These are phyloP conservation scores for Umbelopsis sp. DNA, from an alignment of 192 early-diverging fungal species.

Conservation along the genomic window DNA sequence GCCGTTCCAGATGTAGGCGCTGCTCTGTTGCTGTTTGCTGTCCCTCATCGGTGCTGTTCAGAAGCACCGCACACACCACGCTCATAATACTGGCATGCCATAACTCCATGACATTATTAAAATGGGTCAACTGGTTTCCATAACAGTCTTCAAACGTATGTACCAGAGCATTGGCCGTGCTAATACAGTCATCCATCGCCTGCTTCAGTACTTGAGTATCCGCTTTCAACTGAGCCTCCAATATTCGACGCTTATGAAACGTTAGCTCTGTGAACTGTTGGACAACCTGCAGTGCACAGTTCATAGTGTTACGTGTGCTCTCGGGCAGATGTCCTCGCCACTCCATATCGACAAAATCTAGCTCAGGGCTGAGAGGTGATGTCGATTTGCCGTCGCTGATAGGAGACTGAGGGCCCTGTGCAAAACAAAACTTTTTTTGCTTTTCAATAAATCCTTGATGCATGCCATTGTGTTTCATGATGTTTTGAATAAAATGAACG, in stretches of 20 bases:
- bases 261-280: constrained; percentile 6
- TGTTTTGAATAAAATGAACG: constrained; percentile 8
- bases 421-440: not conserved
- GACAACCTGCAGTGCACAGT: not conserved
- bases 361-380: not conserved
- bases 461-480: constrained; percentile 19
- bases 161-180: not conserved
- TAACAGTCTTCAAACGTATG: constrained; percentile 7
- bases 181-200: not conserved
- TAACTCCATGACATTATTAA: constrained; percentile 12
- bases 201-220: not conserved
- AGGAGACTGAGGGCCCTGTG: not conserved
- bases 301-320: constrained; percentile 4
- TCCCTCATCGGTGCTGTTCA: not conserved
- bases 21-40: constrained; percentile 1
- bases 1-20: not conserved
- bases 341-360: constrained; percentile 9
- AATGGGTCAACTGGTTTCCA: constrained; percentile 7
- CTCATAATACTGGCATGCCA: constrained; percentile 20
- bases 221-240: not conserved
- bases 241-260: constrained; percentile 15
- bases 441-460: constrained; percentile 15
- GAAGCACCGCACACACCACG: not conserved
- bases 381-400: not conserved
- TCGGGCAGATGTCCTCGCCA: constrained; percentile 1